Evolutionary conservation across 108 stramenopile genomes (phyloP).

Genomic region (Nitzschia sp.): DNA sequence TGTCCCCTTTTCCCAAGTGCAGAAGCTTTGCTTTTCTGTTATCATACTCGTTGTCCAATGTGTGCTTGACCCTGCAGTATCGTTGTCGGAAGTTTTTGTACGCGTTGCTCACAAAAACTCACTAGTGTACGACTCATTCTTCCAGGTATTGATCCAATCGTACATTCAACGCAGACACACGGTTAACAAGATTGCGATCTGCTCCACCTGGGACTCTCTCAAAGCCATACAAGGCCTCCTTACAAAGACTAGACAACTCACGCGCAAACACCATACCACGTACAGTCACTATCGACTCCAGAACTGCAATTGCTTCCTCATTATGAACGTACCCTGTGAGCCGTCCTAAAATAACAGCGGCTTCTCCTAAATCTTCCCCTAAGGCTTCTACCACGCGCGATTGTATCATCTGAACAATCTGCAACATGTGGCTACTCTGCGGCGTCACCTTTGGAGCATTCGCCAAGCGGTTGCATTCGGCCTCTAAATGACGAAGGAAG

Average conservation of each 20-base stretch:
- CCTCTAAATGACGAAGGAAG: conserved; percentile 74
- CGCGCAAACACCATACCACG: conserved; percentile 65
- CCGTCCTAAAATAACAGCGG: conserved; percentile 68
- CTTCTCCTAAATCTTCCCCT: conserved; percentile 70
- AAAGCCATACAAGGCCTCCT: conserved; percentile 77
- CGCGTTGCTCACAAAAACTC: too few species aligned
- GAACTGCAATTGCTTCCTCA: conserved; percentile 62
- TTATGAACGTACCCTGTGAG: conserved; percentile 72
- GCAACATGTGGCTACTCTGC: conserved; percentile 52
- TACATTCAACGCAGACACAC: conserved; percentile 55
- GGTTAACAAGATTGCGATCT: conserved; percentile 61
- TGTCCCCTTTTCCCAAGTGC: too few species aligned
- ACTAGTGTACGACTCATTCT: conserved; percentile 2
- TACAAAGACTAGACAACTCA: conserved; percentile 55
- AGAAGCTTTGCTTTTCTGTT: too few species aligned
- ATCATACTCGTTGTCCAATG: too few species aligned
- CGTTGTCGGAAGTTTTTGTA: too few species aligned
- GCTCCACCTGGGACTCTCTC: conserved; percentile 46
- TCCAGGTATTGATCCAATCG: conserved; percentile 46
- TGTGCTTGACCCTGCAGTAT: too few species aligned
- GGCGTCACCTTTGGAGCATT: conserved; percentile 46
- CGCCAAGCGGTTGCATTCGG: conserved; percentile 72
- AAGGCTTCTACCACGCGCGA: conserved; percentile 75
- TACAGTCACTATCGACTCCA: conserved; percentile 75
- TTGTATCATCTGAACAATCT: conserved; percentile 74